Evolutionary conservation across 495 filamentous ascomycete genomes (phyloP), one percentile per base, ranked within the genome.

Genomic region (Halenospora varia): DNA sequence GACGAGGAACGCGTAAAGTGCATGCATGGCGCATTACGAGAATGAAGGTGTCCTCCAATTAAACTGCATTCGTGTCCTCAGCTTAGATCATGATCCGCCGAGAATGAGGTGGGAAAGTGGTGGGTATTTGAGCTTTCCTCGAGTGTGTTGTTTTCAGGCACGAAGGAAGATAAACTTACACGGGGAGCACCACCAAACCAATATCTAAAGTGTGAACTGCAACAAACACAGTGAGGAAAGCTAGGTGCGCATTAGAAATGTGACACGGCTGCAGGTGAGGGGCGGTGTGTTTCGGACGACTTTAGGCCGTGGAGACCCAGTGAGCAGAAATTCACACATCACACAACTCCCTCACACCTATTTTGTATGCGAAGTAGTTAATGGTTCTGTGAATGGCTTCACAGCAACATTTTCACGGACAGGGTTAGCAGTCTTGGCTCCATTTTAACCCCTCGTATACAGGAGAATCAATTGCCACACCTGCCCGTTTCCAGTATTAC

Each of bases 1-100:
- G n/a, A n/a, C n/a, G n/a, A n/a, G n/a, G n/a, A n/a, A 52, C 51
- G 56, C 53, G 53, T 60, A 53, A 45, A 65, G 59, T 62, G 56
- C 47, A 44, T 60, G 59, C 63, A 62, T 65, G 40, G 35, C 25
- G 41, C 49, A 53, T 42, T 15, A 25, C 18, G 23, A 17, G 22
- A 25, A 18, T 8, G 47, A 35, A 10, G 18, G 8, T 25, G 25
- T 20, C 41, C 29, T 46, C 63, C 55, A 65, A 60, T 57, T n/a
- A 39, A 49, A 56, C 49, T 13, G 9, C 15, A 9, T 4, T 25
- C 2, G 3, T 20, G 29, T 22, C 18, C 18, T 50, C 10, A 51
- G 26, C 42, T 41, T 11, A 47, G 45, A 47, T 17, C 15, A 48
- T 41, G 3, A 25, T 44, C 42, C 41, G 48, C 46, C 42, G 54